Conservation (phyloP, 805 yeast species). For the Lipomyces kockii region DNA sequence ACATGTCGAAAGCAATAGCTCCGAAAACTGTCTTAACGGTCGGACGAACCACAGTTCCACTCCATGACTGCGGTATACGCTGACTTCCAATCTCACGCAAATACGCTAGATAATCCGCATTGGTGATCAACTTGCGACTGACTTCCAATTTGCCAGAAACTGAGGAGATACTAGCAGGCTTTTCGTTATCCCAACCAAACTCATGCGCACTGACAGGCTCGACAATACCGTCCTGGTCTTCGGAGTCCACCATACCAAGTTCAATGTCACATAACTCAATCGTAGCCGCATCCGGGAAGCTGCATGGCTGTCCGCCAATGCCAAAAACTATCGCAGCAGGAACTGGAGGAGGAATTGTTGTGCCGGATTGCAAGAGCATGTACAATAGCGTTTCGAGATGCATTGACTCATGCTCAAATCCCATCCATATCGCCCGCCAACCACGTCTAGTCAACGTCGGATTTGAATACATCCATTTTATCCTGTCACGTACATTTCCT, state of each 20-base stretch:
- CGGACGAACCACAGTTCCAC: constrained; percentile 18
- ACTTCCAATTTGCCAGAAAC: constrained; percentile 21
- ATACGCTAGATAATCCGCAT: constrained; percentile 28
- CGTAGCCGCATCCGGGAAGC: background rate
- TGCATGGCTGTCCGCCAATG: background rate
- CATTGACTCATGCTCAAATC: constrained; percentile 39
- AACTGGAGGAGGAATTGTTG: constrained; percentile 27
- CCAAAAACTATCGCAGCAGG: constrained; percentile 6
- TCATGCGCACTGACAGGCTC: background rate
- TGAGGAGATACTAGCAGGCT: constrained; percentile 20
- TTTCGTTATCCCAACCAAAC: constrained; percentile 39
- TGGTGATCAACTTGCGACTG: constrained; percentile 31
- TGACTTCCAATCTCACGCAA: constrained; percentile 7
- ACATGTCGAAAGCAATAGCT: constrained; percentile 4
- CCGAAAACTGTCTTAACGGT: constrained; percentile 36
- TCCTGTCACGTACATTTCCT: constrained; percentile 24
- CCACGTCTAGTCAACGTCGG: background rate
- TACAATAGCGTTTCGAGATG: constrained; percentile 38
- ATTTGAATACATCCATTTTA: constrained; percentile 1
- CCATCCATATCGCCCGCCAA: constrained; percentile 35
- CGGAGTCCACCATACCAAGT: constrained; percentile 28
- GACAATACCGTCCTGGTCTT: constrained; percentile 8
- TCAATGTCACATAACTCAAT: background rate
- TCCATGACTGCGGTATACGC: constrained; percentile 32
- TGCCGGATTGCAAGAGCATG: constrained; percentile 35